Evolutionary conservation across 768 basidiomycete species (phyloP).

Genomic region (Suillus lakei): DNA sequence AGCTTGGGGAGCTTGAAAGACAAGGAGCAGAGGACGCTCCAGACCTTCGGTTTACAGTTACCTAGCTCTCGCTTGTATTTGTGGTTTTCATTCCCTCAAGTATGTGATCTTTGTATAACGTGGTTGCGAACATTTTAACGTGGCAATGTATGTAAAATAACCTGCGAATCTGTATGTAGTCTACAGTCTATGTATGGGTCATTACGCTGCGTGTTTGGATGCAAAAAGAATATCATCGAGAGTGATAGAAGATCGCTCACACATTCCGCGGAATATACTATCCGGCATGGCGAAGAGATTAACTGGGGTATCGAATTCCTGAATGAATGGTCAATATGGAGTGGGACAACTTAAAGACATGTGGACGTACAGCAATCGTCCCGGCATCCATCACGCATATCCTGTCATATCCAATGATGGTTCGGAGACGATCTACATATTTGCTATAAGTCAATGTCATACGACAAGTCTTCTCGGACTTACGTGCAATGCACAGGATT

Average conservation of each 20-base stretch:
- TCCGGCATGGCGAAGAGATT: constrained; percentile 58
- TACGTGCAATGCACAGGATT: constrained; percentile 85
- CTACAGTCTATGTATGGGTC: not conserved
- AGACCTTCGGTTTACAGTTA: not conserved
- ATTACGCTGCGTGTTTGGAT: constrained; percentile 19
- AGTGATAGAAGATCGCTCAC: constrained; percentile 78
- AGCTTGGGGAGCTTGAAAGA: not conserved
- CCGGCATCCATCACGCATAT: constrained; percentile 89
- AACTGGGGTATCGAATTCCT: constrained; percentile 85
- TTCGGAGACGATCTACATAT: constrained; percentile 73
- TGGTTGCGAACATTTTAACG: not conserved
- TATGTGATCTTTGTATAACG: not conserved
- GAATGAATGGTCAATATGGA: not conserved
- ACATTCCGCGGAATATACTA: constrained; percentile 87
- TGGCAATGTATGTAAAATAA: not conserved
- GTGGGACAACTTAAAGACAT: not conserved
- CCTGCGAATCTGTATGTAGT: not conserved
- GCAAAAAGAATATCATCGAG: constrained; percentile 65
- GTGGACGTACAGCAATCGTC: constrained; percentile 60
- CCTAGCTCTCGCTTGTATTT: too few relatives aligned
- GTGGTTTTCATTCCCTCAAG: not conserved
- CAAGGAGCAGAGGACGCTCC: too few relatives aligned
- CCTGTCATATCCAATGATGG: constrained; percentile 87
- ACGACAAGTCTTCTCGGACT: constrained; percentile 32
- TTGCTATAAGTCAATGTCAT: constrained; percentile 7